phyloP scores from a whole-genome alignment of 1,284 basidiomycete species.

The Cystobasidiaceae sp. region DNA sequence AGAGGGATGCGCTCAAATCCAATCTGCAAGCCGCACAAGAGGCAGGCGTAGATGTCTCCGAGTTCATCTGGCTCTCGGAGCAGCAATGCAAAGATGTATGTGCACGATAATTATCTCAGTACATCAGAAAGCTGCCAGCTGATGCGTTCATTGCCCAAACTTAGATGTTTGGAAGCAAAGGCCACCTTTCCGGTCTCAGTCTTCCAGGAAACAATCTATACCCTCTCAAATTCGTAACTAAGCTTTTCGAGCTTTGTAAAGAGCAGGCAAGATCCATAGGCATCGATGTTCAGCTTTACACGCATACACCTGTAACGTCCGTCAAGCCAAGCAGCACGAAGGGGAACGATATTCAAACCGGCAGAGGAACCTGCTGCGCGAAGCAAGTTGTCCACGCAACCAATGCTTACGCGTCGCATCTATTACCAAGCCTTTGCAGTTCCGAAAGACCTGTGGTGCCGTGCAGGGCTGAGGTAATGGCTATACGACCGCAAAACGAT shows the following conservation, averaged over 20 bases:
- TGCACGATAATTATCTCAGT: background rate
- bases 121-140: conserved; percentile 12
- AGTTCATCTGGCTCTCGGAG: conserved; percentile 53
- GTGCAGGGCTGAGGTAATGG: conserved; percentile 65
- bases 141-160: background rate
- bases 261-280: conserved; percentile 13
- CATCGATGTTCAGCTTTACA: conserved; percentile 53
- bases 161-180: conserved; percentile 53
- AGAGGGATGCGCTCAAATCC: conserved; percentile 47
- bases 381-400: conserved; percentile 69
- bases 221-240: conserved; percentile 68
- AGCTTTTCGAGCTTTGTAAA: conserved; percentile 50
- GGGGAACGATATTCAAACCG: conserved; percentile 57
- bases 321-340: conserved; percentile 46
- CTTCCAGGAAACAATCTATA: conserved; percentile 62
- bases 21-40: conserved; percentile 57
- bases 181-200: conserved; percentile 54
- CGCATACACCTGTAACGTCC: conserved; percentile 60
- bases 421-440: conserved; percentile 59
- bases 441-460: conserved; percentile 60
- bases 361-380: conserved; percentile 57
- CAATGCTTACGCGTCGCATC: conserved; percentile 67
- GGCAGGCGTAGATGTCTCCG: conserved; percentile 54
- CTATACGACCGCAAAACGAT: conserved; percentile 53
- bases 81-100: conserved; percentile 54